Base-by-base conservation (phyloP, 805 yeast species). In the Nakazawaea molendinolei region DNA sequence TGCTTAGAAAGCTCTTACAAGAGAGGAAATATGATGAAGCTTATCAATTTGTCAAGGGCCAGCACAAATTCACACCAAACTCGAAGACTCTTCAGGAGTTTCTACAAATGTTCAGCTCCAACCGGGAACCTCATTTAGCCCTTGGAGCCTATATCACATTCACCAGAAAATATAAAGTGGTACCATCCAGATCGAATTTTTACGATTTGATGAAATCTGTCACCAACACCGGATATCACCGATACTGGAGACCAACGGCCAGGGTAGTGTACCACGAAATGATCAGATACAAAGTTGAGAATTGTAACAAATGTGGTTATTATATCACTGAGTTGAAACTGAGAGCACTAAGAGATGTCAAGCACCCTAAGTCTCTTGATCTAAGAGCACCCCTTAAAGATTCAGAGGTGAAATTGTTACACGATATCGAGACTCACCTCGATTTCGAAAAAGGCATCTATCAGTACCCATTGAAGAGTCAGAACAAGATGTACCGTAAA, bases 111-210 rank as follows among this genome's bases (percentile, higher is more conserved):
- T 56, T 64, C 33, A 49, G 63, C 1, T 42, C 50, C 3, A 36
- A 41, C 3, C 67, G 63, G 13, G 49, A 64, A 36, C 44, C 61
- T 2, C 70, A 65, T 43, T 38, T 64, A 25, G 46, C 58, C 0
- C 24, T 60, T 7, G 49, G 60, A 16, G 50, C 55, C 1, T 46
- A 58, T 21, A 58, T 62, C 32, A 54, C 60, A 3, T 60, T 61
- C 30, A 34, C 38, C 3, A 26, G 43, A 7, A 41, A 44, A 19
- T 55, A 47, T 27, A 38, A 44, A 8, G 44, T 65, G 4, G 33
- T 32, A 13, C 65, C 70, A 4, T 49, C 58, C 31, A 34, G 42
- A 7, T 52, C 51, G 1, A 47, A 55, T 1, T 65, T 62, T 31
- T 55, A 55, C 17, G 41, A 56, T 25, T 42, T 66, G 4, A 55